phyloP scores from a whole-genome alignment of 805 yeast genomes.

The Barnettozyma californica region DNA sequence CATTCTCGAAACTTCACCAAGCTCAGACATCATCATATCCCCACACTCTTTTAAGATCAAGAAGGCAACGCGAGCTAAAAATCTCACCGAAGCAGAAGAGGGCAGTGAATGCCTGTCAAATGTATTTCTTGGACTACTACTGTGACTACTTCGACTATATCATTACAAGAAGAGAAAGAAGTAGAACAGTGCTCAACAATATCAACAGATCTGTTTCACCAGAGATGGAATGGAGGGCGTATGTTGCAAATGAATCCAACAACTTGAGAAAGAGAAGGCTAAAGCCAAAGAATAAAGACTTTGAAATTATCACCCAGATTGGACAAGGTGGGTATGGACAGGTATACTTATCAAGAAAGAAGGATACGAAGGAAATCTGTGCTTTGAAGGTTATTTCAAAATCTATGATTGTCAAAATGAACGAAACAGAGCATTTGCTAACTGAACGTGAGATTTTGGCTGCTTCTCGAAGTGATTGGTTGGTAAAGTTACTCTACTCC shows the following conservation, averaged over 20 bases:
- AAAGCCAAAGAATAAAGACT: constrained; percentile 91
- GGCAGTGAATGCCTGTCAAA: constrained; percentile 84
- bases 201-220: constrained; percentile 35
- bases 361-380: constrained; percentile 90
- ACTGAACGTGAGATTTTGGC: constrained; percentile 96
- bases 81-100: constrained; percentile 61
- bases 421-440: constrained; percentile 91
- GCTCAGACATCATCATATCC: constrained; percentile 9
- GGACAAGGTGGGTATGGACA: constrained; percentile 99
- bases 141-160: constrained; percentile 95
- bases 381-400: constrained; percentile 91
- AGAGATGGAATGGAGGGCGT: constrained; percentile 62
- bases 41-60: constrained; percentile 12
- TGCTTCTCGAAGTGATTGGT: constrained; percentile 94
- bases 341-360: constrained; percentile 92
- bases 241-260: constrained; percentile 79
- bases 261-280: constrained; percentile 81
- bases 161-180: constrained; percentile 77
- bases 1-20: constrained; percentile 24
- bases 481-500: constrained; percentile 88
- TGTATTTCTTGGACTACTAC: constrained; percentile 91
- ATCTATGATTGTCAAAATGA: constrained; percentile 76
- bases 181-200: constrained; percentile 60
- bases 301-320: constrained; percentile 94
- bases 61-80: constrained; percentile 9